Percentiles rank a stretch among this genome's conserved stretches.
Conservation (phyloP, 495 filamentous ascomycete species). For the Mycothermus thermophilus region DNA sequence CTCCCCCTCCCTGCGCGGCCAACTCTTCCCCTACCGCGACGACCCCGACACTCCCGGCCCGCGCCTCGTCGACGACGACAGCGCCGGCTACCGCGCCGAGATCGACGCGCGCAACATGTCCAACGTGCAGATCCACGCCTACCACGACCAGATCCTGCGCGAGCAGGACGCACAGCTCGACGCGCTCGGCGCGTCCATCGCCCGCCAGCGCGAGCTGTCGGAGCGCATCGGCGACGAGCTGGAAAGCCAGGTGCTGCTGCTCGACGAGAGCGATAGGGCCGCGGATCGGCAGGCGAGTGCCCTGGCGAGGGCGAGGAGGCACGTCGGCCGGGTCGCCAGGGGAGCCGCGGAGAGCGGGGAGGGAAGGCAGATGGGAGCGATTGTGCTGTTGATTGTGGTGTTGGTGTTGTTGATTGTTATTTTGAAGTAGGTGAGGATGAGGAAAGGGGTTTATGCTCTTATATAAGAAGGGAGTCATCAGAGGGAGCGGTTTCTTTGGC, state of each 20-base stretch:
- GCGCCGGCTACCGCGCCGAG: constrained; percentile 42
- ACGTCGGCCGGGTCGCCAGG: constrained; percentile 53
- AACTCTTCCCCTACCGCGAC: constrained; percentile 53
- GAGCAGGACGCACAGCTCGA: constrained; percentile 94
- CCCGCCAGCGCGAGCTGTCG: constrained; percentile 82
- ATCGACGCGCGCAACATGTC: constrained; percentile 28
- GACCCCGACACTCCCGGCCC: constrained; percentile 18
- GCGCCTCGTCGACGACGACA: constrained; percentile 13
- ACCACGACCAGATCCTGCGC: constrained; percentile 63
- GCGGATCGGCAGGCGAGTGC: constrained; percentile 69
- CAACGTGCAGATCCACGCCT: constrained; percentile 78
- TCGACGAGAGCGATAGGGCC: constrained; percentile 74
- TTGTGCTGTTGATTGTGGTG: constrained; percentile 60
- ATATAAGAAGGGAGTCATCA: no score
- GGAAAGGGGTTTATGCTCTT: no score
- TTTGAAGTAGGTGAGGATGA: constrained; percentile 60
- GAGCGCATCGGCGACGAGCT: constrained; percentile 96
- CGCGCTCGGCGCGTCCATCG: constrained; percentile 65
- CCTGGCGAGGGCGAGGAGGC: constrained; percentile 56
- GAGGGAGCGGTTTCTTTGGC: no score
- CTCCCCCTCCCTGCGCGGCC: constrained; percentile 8
- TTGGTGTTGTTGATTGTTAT: constrained; percentile 66
- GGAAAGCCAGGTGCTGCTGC: constrained; percentile 71
- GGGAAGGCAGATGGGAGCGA: constrained; percentile 66
- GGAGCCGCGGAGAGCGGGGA: constrained; percentile 69